These are phyloP conservation scores for Pythium phragmiticola DNA, from an alignment of 352 stramenopile species.

Conservation along the genomic window DNA sequence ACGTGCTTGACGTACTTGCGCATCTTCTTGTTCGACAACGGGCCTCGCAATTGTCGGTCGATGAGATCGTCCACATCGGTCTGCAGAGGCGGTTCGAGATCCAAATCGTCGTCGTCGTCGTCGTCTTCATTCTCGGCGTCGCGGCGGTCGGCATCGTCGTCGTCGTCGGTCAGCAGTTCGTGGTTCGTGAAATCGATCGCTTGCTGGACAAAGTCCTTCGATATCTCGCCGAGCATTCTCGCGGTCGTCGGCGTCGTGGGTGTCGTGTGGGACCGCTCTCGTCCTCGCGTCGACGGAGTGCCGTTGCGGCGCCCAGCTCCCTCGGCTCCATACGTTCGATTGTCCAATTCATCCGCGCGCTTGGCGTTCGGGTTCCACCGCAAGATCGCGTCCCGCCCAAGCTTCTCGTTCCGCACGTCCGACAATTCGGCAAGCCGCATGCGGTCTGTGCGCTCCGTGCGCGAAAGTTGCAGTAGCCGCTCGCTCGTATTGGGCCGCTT, in stretches of 20 bases:
- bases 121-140: conserved; percentile 14
- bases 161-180: conserved; percentile 49
- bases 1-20: conserved; percentile 50
- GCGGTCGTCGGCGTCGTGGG: conserved; percentile 37
- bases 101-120: conserved; percentile 24
- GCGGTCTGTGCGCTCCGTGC: conserved; percentile 59
- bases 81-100: conserved; percentile 16
- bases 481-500: conserved; percentile 40
- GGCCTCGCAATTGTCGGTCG: conserved; percentile 21
- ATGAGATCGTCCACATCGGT: conserved; percentile 17
- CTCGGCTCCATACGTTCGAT: conserved; percentile 23
- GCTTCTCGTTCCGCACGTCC: conserved; percentile 57
- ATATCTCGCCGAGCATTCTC: conserved; percentile 60
- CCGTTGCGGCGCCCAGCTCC: conserved; percentile 6
- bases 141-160: conserved; percentile 30
- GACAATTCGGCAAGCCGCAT: conserved; percentile 79
- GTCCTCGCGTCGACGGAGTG: conserved; percentile 20
- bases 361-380: conserved; percentile 50
- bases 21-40: conserved; percentile 46
- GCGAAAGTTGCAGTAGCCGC: conserved; percentile 48
- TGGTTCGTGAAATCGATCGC: conserved; percentile 64
- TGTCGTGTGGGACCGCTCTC: conserved; percentile 2
- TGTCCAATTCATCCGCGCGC: conserved; percentile 2
- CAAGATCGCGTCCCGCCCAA: conserved; percentile 34
- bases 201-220: conserved; percentile 75